phyloP scores from a whole-genome alignment of 2,329 filamentous ascomycete genomes.

The Neonectria punicea region DNA sequence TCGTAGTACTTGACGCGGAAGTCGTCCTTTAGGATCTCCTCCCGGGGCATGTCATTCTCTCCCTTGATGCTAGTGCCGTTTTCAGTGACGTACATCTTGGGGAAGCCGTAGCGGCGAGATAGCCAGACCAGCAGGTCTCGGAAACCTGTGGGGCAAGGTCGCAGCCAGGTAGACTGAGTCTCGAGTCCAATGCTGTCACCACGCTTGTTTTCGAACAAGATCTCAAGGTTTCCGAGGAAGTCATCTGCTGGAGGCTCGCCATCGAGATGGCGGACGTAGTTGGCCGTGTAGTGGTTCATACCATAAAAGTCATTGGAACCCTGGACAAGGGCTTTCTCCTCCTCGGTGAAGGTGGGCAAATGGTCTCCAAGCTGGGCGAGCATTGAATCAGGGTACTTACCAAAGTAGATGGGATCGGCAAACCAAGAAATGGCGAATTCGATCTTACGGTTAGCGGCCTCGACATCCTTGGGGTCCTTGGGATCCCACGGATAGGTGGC shows the following conservation, averaged over 20 bases:
- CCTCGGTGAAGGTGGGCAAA: conserved; percentile 77
- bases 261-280: conserved; percentile 82
- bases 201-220: conserved; percentile 74
- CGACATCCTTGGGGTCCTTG: conserved; percentile 77
- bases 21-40: conserved; percentile 81
- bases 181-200: conserved; percentile 82
- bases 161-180: conserved; percentile 85
- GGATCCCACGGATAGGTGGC: conserved; percentile 86
- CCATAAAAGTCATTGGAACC: conserved; percentile 95
- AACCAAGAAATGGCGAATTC: conserved; percentile 93
- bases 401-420: conserved; percentile 86
- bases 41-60: conserved; percentile 78
- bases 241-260: conserved; percentile 71
- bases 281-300: conserved; percentile 93
- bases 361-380: conserved; percentile 81
- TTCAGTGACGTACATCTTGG: conserved; percentile 88
- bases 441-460: conserved; percentile 82
- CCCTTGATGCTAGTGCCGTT: conserved; percentile 87
- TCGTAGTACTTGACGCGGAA: conserved; percentile 85
- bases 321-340: conserved; percentile 78
- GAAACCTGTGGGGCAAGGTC: conserved; percentile 80
- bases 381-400: conserved; percentile 87
- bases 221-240: conserved; percentile 79
- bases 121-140: conserved; percentile 81
- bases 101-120: conserved; percentile 78